phyloP scores from a whole-genome alignment of 495 filamentous ascomycete genomes.

The Melanomma pulvis-pyrius region DNA sequence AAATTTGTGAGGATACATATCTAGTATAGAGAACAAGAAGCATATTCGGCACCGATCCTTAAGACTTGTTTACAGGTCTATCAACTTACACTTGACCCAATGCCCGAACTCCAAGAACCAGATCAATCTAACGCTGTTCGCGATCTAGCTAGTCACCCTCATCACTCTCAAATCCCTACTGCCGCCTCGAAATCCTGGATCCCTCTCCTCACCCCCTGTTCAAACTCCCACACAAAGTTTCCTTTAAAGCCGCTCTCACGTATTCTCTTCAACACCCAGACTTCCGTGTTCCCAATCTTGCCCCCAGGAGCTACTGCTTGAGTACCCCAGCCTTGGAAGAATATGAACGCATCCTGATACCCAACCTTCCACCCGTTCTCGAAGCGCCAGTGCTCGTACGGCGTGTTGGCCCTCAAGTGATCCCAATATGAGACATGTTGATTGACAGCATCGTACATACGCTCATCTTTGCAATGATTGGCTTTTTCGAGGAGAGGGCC shows the following conservation, averaged over 20 bases:
- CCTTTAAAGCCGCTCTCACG: conserved; percentile 49
- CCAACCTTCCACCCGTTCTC: conserved; percentile 57
- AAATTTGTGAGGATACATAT: too few species aligned
- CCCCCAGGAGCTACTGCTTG: background rate
- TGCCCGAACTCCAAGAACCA: background rate
- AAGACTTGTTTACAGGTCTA: background rate
- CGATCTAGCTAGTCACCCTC: background rate
- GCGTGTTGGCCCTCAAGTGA: conserved; percentile 43
- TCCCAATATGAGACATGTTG: conserved; percentile 54
- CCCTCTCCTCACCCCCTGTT: conserved; percentile 55
- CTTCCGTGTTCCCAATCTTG: conserved; percentile 54
- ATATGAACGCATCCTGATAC: conserved; percentile 53
- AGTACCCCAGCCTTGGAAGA: conserved; percentile 48
- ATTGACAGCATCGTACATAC: conserved; percentile 40
- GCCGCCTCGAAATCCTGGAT: conserved; percentile 48
- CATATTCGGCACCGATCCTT: too few species aligned
- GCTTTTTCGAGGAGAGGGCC: conserved; percentile 41
- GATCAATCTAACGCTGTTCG: background rate
- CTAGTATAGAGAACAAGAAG: too few species aligned
- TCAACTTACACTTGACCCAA: background rate
- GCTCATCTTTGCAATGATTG: conserved; percentile 38
- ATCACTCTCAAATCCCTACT: conserved; percentile 26
- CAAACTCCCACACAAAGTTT: conserved; percentile 55
- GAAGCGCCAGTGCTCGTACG: conserved; percentile 55
- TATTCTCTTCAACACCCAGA: conserved; percentile 59